phyloP scores from a whole-genome alignment of 306 rosid species.

The Cicer bijugum region DNA sequence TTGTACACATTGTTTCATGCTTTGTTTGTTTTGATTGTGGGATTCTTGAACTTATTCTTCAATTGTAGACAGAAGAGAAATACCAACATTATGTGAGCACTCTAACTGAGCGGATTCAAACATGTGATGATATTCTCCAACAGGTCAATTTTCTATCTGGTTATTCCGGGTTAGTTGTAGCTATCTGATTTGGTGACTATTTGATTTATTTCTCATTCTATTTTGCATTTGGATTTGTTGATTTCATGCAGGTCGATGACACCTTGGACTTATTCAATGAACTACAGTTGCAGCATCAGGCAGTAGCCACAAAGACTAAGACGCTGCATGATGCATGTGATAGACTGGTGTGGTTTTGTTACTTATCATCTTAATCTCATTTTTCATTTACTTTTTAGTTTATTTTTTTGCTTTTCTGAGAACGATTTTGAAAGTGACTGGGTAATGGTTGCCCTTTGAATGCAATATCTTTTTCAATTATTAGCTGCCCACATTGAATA shows the following conservation, averaged over 20 bases:
- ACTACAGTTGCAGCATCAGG: slow-evolving; percentile 90
- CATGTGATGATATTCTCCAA: slow-evolving; percentile 82
- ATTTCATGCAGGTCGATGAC: slow-evolving; percentile 78
- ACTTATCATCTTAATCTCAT: slow-evolving; percentile 11
- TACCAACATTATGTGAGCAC: slow-evolving; percentile 87
- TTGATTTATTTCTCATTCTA: slow-evolving; percentile 12
- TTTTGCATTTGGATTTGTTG: slow-evolving; percentile 39
- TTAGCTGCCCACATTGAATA: slow-evolving; percentile 5
- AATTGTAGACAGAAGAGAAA: slow-evolving; percentile 90
- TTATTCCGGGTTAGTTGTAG: background rate
- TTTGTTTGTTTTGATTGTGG: slow-evolving; percentile 32
- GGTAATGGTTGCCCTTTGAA: slow-evolving; percentile 10
- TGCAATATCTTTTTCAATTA: slow-evolving; percentile 4
- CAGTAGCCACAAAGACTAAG: slow-evolving; percentile 95
- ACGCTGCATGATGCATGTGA: slow-evolving; percentile 99
- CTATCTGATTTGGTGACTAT: slow-evolving; percentile 10
- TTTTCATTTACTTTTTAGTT: slow-evolving; percentile 18
- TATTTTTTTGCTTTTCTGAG: background rate
- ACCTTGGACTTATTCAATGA: slow-evolving; percentile 81
- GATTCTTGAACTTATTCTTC: slow-evolving; percentile 27
- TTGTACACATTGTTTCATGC: background rate
- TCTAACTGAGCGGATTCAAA: slow-evolving; percentile 83
- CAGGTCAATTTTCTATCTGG: slow-evolving; percentile 62
- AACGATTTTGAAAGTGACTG: slow-evolving; percentile 15
- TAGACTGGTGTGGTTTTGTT: slow-evolving; percentile 66